A percentile compares a stretch with the other conserved stretches of the same genome.
Evolutionary conservation across 2,329 filamentous ascomycete species (phyloP).

Genomic region (Aaosphaeria arxii): DNA sequence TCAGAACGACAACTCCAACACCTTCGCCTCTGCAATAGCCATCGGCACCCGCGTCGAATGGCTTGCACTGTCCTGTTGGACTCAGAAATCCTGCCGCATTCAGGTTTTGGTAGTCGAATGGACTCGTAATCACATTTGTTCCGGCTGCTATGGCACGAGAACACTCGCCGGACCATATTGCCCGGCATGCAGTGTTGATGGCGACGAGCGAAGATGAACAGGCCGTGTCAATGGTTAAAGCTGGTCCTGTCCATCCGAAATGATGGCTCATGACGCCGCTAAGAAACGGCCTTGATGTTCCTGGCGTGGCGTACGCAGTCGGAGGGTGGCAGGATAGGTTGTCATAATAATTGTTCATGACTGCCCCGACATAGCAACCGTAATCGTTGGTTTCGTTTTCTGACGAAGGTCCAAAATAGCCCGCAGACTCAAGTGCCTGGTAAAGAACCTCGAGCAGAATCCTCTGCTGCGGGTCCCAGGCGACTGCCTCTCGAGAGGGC

Average conservation of each 20-base stretch:
- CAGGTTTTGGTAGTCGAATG: conserved; percentile 30
- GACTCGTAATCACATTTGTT: conserved; percentile 28
- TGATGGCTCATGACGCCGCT: conserved; percentile 18
- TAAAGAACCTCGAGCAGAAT: conserved; percentile 12
- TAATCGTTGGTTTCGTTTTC: conserved; percentile 23
- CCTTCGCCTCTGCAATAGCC: conserved; percentile 55
- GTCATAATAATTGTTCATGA: conserved; percentile 25
- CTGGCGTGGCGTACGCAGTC: conserved; percentile 26
- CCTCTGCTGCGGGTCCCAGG: conserved; percentile 9
- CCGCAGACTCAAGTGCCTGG: conserved; percentile 35
- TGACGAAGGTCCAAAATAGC: conserved; percentile 43
- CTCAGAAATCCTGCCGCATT: conserved; percentile 42
- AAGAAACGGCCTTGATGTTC: conserved; percentile 15
- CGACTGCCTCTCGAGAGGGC: conserved; percentile 3
- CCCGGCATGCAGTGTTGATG: conserved; percentile 23
- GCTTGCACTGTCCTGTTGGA: conserved; percentile 46
- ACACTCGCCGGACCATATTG: conserved; percentile 23
- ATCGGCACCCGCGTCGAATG: conserved; percentile 39
- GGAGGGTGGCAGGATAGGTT: conserved; percentile 23
- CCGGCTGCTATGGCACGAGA: conserved; percentile 35
- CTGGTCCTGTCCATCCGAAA: conserved; percentile 25
- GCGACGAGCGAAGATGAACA: conserved; percentile 26
- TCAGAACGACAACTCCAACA: conserved; percentile 49
- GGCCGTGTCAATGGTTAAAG: conserved; percentile 29
- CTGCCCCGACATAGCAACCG: conserved; percentile 29